Evolutionary conservation across 2,329 filamentous ascomycete species (phyloP).

Genomic region (Exophiala dermatitidis): DNA sequence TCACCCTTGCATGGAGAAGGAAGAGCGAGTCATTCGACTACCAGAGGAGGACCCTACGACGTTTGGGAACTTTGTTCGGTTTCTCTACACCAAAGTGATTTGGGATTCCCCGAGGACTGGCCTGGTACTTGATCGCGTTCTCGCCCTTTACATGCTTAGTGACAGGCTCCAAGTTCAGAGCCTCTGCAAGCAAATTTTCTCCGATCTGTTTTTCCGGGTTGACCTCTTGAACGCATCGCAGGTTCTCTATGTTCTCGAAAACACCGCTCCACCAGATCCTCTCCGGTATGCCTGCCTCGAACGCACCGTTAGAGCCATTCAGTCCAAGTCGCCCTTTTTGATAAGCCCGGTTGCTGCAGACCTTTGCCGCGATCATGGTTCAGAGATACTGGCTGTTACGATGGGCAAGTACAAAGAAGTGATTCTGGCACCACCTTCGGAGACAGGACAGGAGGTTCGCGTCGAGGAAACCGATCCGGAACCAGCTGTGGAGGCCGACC

Average conservation of each 20-base stretch:
- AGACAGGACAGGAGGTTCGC: no score
- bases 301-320: not conserved
- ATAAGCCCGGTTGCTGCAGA: not conserved
- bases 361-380: not conserved
- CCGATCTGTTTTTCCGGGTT: not conserved
- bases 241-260: conserved; percentile 1
- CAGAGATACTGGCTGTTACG: conserved; percentile 2
- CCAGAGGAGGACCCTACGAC: conserved; percentile 18
- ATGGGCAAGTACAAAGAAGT: not conserved
- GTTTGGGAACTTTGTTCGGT: conserved; percentile 17
- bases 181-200: not conserved
- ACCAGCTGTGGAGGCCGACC: not conserved
- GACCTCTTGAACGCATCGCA: not conserved
- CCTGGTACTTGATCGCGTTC: not conserved
- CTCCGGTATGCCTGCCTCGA: not conserved
- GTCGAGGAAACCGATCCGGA: not conserved
- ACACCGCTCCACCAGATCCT: not conserved
- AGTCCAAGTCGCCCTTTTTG: not conserved
- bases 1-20: conserved; percentile 10
- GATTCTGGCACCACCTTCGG: not conserved
- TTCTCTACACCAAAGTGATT: conserved; percentile 10
- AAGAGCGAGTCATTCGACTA: conserved; percentile 11
- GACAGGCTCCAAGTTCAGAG: conserved; percentile 3
- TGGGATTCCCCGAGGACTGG: not conserved
- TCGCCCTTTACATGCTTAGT: conserved; percentile 4